phyloP scores from a whole-genome alignment of 768 basidiomycete genomes.

The Lactifluus pinguis region DNA sequence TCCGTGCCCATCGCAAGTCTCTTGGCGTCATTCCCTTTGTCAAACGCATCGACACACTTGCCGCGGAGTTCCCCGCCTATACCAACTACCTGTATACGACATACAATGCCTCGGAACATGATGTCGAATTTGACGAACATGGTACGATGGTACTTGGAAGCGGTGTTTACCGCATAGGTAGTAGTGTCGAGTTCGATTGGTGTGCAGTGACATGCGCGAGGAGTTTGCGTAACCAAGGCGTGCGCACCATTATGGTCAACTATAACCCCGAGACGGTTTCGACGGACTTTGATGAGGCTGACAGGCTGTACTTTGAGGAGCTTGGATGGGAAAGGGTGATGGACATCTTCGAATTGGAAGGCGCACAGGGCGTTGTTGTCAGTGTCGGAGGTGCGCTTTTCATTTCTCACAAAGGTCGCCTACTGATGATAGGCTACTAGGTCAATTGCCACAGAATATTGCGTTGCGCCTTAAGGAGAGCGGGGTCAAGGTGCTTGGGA shows the following conservation, averaged over 20 bases:
- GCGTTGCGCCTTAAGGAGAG: slow-evolving; percentile 88
- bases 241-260: slow-evolving; percentile 97
- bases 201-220: slow-evolving; percentile 99
- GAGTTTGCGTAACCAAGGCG: slow-evolving; percentile 84
- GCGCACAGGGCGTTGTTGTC: slow-evolving; percentile 88
- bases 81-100: slow-evolving; percentile 99
- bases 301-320: slow-evolving; percentile 96
- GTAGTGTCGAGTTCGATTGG: slow-evolving; percentile 99
- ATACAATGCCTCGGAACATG: slow-evolving; percentile 94
- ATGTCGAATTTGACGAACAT: slow-evolving; percentile 90
- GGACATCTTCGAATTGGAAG: slow-evolving; percentile 98
- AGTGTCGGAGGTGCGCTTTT: slow-evolving; percentile 81
- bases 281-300: slow-evolving; percentile 99
- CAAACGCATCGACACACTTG: slow-evolving; percentile 98
- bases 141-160: slow-evolving; percentile 99
- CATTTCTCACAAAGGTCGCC: background rate
- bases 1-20: slow-evolving; percentile 81
- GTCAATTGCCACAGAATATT: slow-evolving; percentile 98
- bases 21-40: slow-evolving; percentile 91
- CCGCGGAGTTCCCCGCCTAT: slow-evolving; percentile 96
- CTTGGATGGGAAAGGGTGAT: slow-evolving; percentile 96
- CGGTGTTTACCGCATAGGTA: slow-evolving; percentile 97
- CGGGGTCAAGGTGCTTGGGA: slow-evolving; percentile 90
- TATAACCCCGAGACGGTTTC: slow-evolving; percentile 99
- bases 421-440: slow-evolving; percentile 35